Evolutionary conservation across 345 rosid species (phyloP).

Genomic region (Hypericum perforatum): DNA sequence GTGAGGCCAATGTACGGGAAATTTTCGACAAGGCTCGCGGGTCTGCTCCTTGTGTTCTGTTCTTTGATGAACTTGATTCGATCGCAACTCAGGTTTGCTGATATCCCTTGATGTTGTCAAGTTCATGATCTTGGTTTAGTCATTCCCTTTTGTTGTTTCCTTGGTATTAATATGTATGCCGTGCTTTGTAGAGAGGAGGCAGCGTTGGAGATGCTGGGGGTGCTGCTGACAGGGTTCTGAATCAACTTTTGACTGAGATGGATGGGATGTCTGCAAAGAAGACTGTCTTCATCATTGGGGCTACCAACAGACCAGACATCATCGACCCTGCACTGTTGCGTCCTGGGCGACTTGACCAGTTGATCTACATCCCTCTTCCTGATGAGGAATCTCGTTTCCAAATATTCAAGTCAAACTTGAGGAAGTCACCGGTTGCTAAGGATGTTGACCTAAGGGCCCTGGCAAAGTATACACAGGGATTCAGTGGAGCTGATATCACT

Average conservation of each 20-base stretch:
- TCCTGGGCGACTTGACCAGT: constrained; percentile 1
- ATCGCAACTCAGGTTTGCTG: constrained; percentile 14
- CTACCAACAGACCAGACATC: constrained; percentile 1
- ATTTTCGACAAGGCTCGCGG: constrained; percentile 15
- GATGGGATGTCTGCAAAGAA: constrained; percentile 4
- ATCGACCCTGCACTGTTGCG: constrained; percentile 6
- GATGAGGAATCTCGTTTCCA: constrained; percentile 5
- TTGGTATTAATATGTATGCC: neutral
- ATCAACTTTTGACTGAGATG: constrained; percentile 5
- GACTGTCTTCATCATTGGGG: constrained; percentile 1
- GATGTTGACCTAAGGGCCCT: constrained; percentile 3
- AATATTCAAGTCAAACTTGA: neutral
- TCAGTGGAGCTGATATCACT: constrained; percentile 1
- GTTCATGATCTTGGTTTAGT: neutral
- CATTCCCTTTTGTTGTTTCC: neutral
- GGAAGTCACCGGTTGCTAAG: constrained; percentile 2
- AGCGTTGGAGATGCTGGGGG: constrained; percentile 6
- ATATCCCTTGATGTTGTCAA: neutral
- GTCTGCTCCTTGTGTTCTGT: constrained; percentile 18
- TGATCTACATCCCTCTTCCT: constrained; percentile 3
- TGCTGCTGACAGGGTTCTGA: constrained; percentile 3
- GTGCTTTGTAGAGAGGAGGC: neutral
- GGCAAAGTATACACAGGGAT: constrained; percentile 1
- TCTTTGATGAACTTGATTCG: constrained; percentile 18
- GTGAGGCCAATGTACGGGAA: constrained; percentile 18